A percentile compares a stretch with the other conserved stretches of the same genome.
phyloP scores from a whole-genome alignment of 371 early-diverging fungal genomes.

The Mortierella sp. region DNA sequence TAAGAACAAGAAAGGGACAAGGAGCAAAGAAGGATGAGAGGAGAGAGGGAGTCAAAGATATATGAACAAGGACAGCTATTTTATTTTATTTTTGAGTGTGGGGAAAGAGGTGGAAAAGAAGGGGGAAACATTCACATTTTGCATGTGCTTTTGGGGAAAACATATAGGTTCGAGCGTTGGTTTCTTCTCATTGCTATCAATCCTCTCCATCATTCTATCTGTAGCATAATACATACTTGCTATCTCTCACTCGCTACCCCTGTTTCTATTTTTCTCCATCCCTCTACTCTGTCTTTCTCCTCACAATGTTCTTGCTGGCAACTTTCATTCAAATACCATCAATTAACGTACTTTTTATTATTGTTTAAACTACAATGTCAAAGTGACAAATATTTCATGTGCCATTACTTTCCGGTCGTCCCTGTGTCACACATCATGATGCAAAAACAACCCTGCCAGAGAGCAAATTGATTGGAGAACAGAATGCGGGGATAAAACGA shows the following conservation, averaged over 20 bases:
- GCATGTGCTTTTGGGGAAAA: slow-evolving; percentile 4
- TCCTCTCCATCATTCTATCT: not conserved
- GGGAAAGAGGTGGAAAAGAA: not conserved
- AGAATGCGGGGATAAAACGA: not conserved
- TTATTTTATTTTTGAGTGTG: not conserved
- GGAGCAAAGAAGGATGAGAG: not conserved
- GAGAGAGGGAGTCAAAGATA: not conserved
- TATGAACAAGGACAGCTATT: not conserved
- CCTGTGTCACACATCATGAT: not conserved
- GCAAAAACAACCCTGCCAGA: not conserved
- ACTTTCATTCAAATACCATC: not conserved
- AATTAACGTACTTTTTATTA: not conserved
- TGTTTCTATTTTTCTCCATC: no score
- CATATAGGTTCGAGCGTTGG: not conserved
- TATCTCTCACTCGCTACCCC: no score
- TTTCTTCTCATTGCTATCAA: not conserved
- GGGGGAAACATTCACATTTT: not conserved
- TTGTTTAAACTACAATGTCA: not conserved
- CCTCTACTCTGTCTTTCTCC: no score
- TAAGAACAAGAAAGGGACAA: not conserved
- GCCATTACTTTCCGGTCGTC: not conserved
- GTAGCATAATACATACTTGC: no score
- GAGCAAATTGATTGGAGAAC: not conserved
- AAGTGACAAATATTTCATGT: slow-evolving; percentile 4
- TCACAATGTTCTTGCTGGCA: no score